Conservation (phyloP, 192 early-diverging fungal genomes). For the Coemansia sp. region DNA sequence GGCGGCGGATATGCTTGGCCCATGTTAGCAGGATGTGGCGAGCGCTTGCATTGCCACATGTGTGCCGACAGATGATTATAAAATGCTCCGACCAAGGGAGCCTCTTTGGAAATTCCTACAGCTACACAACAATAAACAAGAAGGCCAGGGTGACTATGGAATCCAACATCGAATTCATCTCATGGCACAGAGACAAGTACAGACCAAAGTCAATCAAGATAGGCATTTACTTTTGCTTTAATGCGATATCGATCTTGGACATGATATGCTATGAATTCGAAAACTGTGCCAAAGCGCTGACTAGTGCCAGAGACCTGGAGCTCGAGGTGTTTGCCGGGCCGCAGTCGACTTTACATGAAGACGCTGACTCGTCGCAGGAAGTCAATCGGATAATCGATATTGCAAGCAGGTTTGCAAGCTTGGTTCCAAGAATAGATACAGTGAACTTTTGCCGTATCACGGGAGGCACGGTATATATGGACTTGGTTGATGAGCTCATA, state of each 20-base stretch:
- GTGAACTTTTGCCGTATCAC: not conserved
- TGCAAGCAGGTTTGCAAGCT: not conserved
- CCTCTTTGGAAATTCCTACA: not conserved
- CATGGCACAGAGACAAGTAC: not conserved
- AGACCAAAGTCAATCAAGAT: not conserved
- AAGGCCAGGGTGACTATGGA: not conserved
- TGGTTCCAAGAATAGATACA: conserved; percentile 1
- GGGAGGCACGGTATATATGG: not conserved
- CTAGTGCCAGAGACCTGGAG: not conserved
- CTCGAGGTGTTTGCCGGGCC: conserved; percentile 4
- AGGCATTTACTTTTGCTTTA: conserved; percentile 1
- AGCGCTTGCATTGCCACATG: not conserved
- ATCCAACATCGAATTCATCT: conserved; percentile 2
- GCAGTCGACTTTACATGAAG: not conserved
- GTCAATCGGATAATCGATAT: not conserved
- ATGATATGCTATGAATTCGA: not conserved
- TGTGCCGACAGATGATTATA: not conserved
- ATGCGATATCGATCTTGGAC: not conserved
- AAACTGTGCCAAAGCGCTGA: not conserved
- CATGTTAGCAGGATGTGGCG: not conserved
- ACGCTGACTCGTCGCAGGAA: too few relatives aligned
- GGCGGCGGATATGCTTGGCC: not conserved
- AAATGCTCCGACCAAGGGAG: not conserved
- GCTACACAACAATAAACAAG: not conserved
- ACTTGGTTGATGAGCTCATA: not conserved